Conservation (phyloP, 2,329 filamentous ascomycete species). For the Conoideocrella luteorostrata region DNA sequence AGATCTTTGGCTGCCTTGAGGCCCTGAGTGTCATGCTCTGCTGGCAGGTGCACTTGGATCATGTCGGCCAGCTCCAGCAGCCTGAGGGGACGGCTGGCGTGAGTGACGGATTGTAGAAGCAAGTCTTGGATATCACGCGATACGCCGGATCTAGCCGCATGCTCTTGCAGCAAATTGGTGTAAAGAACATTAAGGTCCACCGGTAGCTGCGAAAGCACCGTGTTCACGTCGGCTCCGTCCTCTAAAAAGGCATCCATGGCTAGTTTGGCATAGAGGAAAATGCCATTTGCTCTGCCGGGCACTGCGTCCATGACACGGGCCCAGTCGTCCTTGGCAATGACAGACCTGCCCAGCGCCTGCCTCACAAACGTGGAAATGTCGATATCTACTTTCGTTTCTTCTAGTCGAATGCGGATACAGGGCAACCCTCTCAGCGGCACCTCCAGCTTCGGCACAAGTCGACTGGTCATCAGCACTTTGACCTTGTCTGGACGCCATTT, state of each 20-base stretch:
- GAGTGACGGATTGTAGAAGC: conserved; percentile 35
- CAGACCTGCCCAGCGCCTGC: neutral
- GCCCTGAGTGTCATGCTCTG: conserved; percentile 4
- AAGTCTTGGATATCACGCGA: conserved; percentile 26
- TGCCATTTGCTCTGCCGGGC: conserved; percentile 30
- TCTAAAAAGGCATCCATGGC: conserved; percentile 32
- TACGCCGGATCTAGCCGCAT: conserved; percentile 26
- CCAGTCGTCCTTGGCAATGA: conserved; percentile 13
- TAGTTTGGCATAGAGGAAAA: conserved; percentile 39
- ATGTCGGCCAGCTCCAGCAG: conserved; percentile 34
- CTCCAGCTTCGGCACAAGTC: conserved; percentile 26
- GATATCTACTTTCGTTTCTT: neutral
- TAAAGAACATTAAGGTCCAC: conserved; percentile 33
- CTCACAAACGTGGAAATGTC: neutral
- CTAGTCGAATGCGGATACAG: neutral
- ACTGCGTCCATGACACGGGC: conserved; percentile 20
- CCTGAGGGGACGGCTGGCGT: conserved; percentile 33
- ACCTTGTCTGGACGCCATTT: conserved; percentile 22
- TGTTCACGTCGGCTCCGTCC: conserved; percentile 16
- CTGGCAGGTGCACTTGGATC: conserved; percentile 14
- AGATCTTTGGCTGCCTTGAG: conserved; percentile 28
- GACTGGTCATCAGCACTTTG: conserved; percentile 38
- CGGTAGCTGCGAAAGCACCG: conserved; percentile 27
- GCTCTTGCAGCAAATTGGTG: conserved; percentile 30
- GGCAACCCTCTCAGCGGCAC: conserved; percentile 15